These are phyloP conservation scores for Malassezia dermatis DNA, from an alignment of 1,284 basidiomycete species.

Conservation along the genomic window DNA sequence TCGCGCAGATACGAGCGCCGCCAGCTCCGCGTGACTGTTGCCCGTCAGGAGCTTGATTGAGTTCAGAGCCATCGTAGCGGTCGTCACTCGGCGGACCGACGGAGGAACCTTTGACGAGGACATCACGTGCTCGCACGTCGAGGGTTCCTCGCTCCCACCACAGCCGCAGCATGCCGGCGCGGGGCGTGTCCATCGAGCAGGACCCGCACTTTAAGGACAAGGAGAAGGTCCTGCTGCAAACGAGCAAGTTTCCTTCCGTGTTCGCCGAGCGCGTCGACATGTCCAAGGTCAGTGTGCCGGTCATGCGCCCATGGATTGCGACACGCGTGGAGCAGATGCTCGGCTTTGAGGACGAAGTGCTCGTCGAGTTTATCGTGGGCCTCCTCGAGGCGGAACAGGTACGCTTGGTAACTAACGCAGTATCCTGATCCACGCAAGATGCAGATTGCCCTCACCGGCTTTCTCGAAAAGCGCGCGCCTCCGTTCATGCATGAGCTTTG, in stretches of 20 bases:
- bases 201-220: slow-evolving; percentile 78
- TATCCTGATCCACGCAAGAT: slow-evolving; percentile 84
- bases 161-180: not conserved
- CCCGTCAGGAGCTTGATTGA: slow-evolving; percentile 86
- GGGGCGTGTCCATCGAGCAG: slow-evolving; percentile 34
- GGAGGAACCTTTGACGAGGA: not conserved
- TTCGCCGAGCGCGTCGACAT: slow-evolving; percentile 65
- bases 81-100: not conserved
- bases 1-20: slow-evolving; percentile 80
- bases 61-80: slow-evolving; percentile 28
- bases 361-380: slow-evolving; percentile 89
- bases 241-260: slow-evolving; percentile 77
- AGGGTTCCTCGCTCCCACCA: not conserved
- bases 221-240: slow-evolving; percentile 73
- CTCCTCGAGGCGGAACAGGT: slow-evolving; percentile 83
- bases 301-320: slow-evolving; percentile 72
- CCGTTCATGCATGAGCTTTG: slow-evolving; percentile 80
- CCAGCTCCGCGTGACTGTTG: slow-evolving; percentile 95
- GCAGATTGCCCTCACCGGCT: slow-evolving; percentile 86
- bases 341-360: slow-evolving; percentile 90
- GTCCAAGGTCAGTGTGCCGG: slow-evolving; percentile 78
- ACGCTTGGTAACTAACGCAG: slow-evolving; percentile 51
- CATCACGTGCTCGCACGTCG: not conserved
- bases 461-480: slow-evolving; percentile 64
- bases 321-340: slow-evolving; percentile 79